These are phyloP conservation scores for Tieghemiomyces parasiticus DNA, from an alignment of 192 early-diverging fungal genomes.

Conservation along the genomic window DNA sequence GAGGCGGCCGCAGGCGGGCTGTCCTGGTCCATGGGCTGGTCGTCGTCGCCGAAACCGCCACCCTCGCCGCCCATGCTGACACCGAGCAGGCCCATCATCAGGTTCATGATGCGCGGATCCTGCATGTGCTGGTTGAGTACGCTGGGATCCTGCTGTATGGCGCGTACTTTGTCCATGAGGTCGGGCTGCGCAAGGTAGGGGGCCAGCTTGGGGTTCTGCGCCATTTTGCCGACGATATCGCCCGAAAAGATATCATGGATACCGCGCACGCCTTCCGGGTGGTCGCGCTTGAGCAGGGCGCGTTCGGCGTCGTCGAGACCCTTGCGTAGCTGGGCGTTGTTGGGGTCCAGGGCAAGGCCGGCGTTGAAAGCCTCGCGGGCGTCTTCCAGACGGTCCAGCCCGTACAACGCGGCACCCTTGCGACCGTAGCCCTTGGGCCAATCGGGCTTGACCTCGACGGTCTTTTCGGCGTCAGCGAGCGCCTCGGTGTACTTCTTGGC, in stretches of 20 bases:
- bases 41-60: conserved; percentile 15
- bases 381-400: conserved; percentile 45
- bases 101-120: conserved; percentile 70
- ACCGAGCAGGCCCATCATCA: conserved; percentile 63
- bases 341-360: conserved; percentile 67
- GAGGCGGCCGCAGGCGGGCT: neutral
- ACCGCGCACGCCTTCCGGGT: conserved; percentile 18
- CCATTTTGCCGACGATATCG: conserved; percentile 63
- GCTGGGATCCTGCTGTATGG: conserved; percentile 59
- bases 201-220: conserved; percentile 62
- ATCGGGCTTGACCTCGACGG: conserved; percentile 60
- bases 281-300: conserved; percentile 24
- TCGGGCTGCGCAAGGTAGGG: conserved; percentile 61
- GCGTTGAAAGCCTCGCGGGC: conserved; percentile 63
- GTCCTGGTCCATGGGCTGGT: conserved; percentile 21
- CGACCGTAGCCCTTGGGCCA: conserved; percentile 89
- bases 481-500: conserved; percentile 65
- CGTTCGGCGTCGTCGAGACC: conserved; percentile 58
- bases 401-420: conserved; percentile 76
- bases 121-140: conserved; percentile 51
- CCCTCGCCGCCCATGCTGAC: conserved; percentile 35
- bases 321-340: conserved; percentile 59
- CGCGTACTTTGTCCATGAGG: conserved; percentile 52
- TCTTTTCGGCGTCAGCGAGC: conserved; percentile 71
- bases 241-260: conserved; percentile 59